Evolutionary conservation across 2,329 filamentous ascomycete genomes (phyloP), one percentile per base, ranked within the genome.

Genomic region (Fusarium sp.): DNA sequence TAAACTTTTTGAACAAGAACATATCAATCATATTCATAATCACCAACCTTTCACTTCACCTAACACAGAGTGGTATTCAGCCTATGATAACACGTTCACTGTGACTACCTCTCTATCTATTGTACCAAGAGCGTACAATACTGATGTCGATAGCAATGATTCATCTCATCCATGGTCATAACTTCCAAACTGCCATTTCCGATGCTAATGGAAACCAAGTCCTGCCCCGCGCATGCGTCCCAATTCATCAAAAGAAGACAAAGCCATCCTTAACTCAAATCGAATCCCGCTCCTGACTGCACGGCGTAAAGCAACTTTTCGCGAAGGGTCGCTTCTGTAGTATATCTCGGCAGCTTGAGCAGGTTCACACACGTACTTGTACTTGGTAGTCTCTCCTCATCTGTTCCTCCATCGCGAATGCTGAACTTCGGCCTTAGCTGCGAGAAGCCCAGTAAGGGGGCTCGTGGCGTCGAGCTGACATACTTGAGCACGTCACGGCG

Each of bases 361-460:
- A 99, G 78, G 77, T 99, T 99, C 28, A 98, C 93, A 74, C 96
- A 99, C 0, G 96, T 99, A 77, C 94, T 98, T 20, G 96, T 94
- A 77, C 93, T 98, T 4, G 96, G 96, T 68, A 98, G 82, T 61
- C 96, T 85, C 81, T 97, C 93, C 59, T 81, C 76, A 35, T 81
- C 79, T 9, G 73, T 74, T 9, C 78, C 80, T 2, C 89, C 91
- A 79, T 99, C 96, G 7, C 96, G 84, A 67, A 99, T 98, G 75
- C 91, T 95, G 78, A 99, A 99, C 38, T 86, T 85, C 4, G 96
- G 96, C 58, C 91, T 92, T 68, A 99, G 82, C 75, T 96, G 92
- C 20, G 89, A 89, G 77, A 99, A 99, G 0, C 96, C 96, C 5
- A 98, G 82, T 43, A 99, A 82, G 5, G 96, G 96, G 29, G 94